Evolutionary conservation across 805 yeast species (phyloP).

Genomic region (Metschnikowia picachoensis): DNA sequence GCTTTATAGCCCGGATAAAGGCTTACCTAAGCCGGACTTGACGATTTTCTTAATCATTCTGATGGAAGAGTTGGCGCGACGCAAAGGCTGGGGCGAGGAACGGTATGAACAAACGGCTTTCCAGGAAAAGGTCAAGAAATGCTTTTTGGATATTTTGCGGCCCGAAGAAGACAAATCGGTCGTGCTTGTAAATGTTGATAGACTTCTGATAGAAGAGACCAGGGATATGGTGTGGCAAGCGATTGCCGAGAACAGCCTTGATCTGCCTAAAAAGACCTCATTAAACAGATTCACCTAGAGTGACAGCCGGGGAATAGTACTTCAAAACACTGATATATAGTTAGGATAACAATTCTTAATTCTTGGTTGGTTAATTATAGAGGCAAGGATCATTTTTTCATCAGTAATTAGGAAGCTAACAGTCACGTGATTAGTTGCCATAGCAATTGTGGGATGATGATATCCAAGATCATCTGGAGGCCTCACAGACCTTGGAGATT

Average conservation of each 20-base stretch:
- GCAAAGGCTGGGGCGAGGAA: slow-evolving; percentile 93
- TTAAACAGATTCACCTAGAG: too few relatives aligned
- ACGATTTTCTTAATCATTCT: slow-evolving; percentile 70
- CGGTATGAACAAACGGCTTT: slow-evolving; percentile 75
- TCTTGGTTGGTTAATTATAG: too few relatives aligned
- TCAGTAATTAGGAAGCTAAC: too few relatives aligned
- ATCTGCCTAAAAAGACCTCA: not conserved
- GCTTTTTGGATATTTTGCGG: slow-evolving; percentile 50
- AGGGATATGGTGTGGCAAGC: slow-evolving; percentile 40
- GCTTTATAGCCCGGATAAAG: slow-evolving; percentile 79
- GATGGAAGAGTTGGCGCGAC: slow-evolving; percentile 36
- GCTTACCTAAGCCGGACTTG: slow-evolving; percentile 83
- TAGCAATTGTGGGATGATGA: too few relatives aligned
- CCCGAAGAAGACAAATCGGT: slow-evolving; percentile 28
- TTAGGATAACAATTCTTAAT: too few relatives aligned
- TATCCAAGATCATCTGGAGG: too few relatives aligned
- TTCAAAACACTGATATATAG: too few relatives aligned
- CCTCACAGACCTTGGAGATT: too few relatives aligned
- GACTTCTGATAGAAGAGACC: slow-evolving; percentile 55
- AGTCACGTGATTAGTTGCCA: too few relatives aligned
- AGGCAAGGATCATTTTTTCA: too few relatives aligned
- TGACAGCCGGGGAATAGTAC: too few relatives aligned
- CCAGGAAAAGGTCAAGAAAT: slow-evolving; percentile 63
- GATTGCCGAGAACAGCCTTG: not conserved
- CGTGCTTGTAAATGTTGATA: slow-evolving; percentile 55